Evolutionary conservation across 2,329 filamentous ascomycete species (phyloP), one percentile per base, ranked within the genome.

Genomic region (Corniculantispora saksenae): DNA sequence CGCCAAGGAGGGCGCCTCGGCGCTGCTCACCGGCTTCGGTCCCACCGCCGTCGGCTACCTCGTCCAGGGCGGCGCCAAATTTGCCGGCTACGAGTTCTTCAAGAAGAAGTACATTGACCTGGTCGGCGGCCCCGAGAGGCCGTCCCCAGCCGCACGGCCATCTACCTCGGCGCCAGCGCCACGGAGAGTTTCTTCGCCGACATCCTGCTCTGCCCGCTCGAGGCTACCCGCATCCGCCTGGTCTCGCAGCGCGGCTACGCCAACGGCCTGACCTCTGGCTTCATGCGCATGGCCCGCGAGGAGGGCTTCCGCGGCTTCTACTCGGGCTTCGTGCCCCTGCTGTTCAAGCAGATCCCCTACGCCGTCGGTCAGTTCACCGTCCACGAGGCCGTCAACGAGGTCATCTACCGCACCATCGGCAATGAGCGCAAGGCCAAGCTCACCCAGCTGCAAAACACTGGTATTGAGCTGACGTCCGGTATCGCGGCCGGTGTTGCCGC

Each of bases 361-460:
- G 96, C 93, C 70, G 93, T 97, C 81, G 89, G 92, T 77, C 96
- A 97, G 83, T 97, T 97, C 83, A 92, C 94, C 71, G 93, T 94
- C 63, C 95, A 92, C 84, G 93, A 97, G 82, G 94, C 92, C 73
- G 92, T 91, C 72, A 88, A 91, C 73, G 92, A 97, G 80, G 75
- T 85, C 70, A 86, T 94, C 78, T 97, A 88, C 83, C 82, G 84
- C 65, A 66, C 78, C 63, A 83, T 96, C 75, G 91, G 94, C 74
- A 82, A 80, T 17, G 82, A 84, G 71, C 78, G 79, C 66, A 95
- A 94, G 83, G 84, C 85, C 68, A 85, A 82, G 69, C 83, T 92
- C 72, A 89, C 89, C 66, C 84, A 87, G 70, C 83, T 89, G 70
- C 88, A 89, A 75, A 90, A 92, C 77, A 97, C 93, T 56, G 86